Conservation (phyloP, 805 yeast genomes). For the Yamadazyma tumulicola region DNA sequence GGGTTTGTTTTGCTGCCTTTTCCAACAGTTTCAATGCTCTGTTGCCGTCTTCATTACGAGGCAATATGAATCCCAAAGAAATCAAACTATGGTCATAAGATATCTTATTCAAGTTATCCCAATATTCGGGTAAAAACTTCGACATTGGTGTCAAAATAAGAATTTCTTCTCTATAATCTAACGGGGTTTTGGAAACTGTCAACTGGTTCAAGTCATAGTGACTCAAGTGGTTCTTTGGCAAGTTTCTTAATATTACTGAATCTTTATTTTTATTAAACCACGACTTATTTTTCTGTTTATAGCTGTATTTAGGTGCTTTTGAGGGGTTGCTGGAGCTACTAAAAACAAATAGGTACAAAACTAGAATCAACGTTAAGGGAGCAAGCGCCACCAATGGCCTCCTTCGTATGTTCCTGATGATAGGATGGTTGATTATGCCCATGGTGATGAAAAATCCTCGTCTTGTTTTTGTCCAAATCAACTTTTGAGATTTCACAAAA, state of each 20-base stretch:
- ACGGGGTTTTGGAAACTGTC: conserved; percentile 68
- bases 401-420: conserved; percentile 57
- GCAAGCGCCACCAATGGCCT: conserved; percentile 48
- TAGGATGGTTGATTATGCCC: conserved; percentile 13
- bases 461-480: background rate
- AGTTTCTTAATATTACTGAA: conserved; percentile 46
- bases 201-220: conserved; percentile 83
- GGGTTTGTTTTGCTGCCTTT: conserved; percentile 67
- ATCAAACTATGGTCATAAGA: conserved; percentile 81
- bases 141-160: conserved; percentile 89
- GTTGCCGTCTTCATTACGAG: conserved; percentile 81
- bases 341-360: conserved; percentile 42
- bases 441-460: too few relatives aligned
- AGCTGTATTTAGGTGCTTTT: conserved; percentile 43
- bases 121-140: conserved; percentile 77
- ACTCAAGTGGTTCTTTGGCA: conserved; percentile 70
- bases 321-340: conserved; percentile 14
- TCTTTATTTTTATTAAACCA: conserved; percentile 50
- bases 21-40: conserved; percentile 69
- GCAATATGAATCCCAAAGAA: conserved; percentile 89
- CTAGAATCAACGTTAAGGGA: conserved; percentile 42
- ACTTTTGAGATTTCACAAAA: too few relatives aligned
- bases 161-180: conserved; percentile 74
- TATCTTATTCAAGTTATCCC: conserved; percentile 76
- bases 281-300: conserved; percentile 41